A percentile compares a stretch with the other conserved stretches of the same genome.
Conservation (phyloP, 768 basidiomycete species). For the Gautieria morchelliformis region DNA sequence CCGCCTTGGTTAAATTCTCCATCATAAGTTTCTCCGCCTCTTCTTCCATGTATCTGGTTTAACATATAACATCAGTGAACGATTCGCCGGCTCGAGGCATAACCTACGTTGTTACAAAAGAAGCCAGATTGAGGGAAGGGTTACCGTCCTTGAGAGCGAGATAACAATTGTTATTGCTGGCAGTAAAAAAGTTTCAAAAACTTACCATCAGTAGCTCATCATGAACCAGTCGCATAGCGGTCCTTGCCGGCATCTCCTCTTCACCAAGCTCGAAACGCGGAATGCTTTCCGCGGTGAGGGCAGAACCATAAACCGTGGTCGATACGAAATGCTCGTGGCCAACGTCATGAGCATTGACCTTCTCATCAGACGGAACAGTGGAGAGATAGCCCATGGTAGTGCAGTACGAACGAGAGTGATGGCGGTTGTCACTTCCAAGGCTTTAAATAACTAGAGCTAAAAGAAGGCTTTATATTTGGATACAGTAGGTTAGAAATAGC, state of each 20-base stretch:
- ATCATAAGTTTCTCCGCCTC: constrained; percentile 45
- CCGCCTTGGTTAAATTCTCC: constrained; percentile 49
- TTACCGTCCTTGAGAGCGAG: constrained; percentile 32
- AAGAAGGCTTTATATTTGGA: too few species aligned
- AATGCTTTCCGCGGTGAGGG: neutral
- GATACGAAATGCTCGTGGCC: constrained; percentile 5
- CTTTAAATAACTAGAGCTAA: too few species aligned
- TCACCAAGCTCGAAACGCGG: constrained; percentile 4
- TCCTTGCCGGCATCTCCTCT: constrained; percentile 27
- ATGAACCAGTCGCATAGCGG: constrained; percentile 41
- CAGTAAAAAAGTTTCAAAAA: neutral
- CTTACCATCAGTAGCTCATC: constrained; percentile 40
- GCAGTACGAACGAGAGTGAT: neutral
- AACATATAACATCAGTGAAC: constrained; percentile 26
- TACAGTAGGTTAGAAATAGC: too few species aligned
- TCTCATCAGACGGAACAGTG: constrained; percentile 3
- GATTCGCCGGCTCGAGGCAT: constrained; percentile 13
- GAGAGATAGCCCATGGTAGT: constrained; percentile 6
- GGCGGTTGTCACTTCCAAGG: too few species aligned
- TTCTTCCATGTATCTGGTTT: constrained; percentile 47
- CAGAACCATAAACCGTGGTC: constrained; percentile 5
- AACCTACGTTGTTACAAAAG: constrained; percentile 32
- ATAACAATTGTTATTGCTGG: neutral
- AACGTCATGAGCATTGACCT: constrained; percentile 3
- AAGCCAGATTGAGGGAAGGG: constrained; percentile 53